A percentile compares a stretch with the other conserved stretches of the same genome.
These are phyloP conservation scores for Leishmania tarentolae DNA, from an alignment of 208 protist species.

Conservation along the genomic window DNA sequence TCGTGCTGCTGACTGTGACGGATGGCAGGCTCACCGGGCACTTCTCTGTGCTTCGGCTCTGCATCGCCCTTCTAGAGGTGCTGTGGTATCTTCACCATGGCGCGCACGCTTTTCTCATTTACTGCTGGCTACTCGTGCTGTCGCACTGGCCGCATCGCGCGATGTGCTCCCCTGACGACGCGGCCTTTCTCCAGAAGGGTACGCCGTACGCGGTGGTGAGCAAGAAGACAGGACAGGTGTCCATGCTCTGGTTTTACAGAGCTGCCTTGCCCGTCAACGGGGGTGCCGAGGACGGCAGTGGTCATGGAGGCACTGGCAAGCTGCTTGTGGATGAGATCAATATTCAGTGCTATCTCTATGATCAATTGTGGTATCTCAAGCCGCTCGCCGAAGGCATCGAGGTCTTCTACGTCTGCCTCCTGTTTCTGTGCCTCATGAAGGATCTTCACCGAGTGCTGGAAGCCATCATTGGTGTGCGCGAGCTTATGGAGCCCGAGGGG, in stretches of 20 bases:
- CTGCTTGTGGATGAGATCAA: slow-evolving; percentile 22
- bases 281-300: background rate
- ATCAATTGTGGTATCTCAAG: slow-evolving; percentile 28
- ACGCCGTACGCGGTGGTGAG: slow-evolving; percentile 49
- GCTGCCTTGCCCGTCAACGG: slow-evolving; percentile 18
- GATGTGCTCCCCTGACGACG: slow-evolving; percentile 6
- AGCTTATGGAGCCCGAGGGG: slow-evolving; percentile 57
- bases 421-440: slow-evolving; percentile 28
- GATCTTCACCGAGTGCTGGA: slow-evolving; percentile 11
- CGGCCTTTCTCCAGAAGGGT: slow-evolving; percentile 17
- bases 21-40: slow-evolving; percentile 44
- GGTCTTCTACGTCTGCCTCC: slow-evolving; percentile 14
- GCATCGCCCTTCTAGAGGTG: slow-evolving; percentile 35
- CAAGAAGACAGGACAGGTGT: slow-evolving; percentile 23
- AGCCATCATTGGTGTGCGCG: slow-evolving; percentile 52
- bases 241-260: slow-evolving; percentile 49
- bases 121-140: slow-evolving; percentile 38
- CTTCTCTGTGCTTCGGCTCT: slow-evolving; percentile 41
- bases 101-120: slow-evolving; percentile 53
- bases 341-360: slow-evolving; percentile 39
- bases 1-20: slow-evolving; percentile 46
- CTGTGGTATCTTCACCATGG: slow-evolving; percentile 58
- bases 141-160: slow-evolving; percentile 39
- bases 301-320: background rate
- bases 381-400: slow-evolving; percentile 20